These are phyloP conservation scores for Neurospora tetraspora DNA, from an alignment of 495 filamentous ascomycete species.

Conservation along the genomic window DNA sequence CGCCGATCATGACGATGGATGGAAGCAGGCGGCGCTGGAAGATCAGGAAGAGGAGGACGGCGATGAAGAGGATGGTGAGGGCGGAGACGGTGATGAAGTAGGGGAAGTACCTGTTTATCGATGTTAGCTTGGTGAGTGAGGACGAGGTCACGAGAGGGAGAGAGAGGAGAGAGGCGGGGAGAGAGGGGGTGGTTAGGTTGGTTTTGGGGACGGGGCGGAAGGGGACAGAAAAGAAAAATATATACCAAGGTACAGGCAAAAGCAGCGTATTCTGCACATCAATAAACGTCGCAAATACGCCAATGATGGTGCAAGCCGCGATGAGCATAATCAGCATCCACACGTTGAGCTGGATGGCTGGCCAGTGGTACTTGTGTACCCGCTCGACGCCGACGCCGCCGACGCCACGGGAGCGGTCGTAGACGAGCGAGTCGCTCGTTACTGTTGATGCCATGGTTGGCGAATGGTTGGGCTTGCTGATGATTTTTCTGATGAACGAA, in stretches of 20 bases:
- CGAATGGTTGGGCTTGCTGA: background rate
- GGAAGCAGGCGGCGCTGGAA: slow-evolving; percentile 73
- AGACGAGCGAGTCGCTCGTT: slow-evolving; percentile 30
- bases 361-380: slow-evolving; percentile 81
- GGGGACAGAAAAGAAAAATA: slow-evolving; percentile 4
- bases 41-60: slow-evolving; percentile 61
- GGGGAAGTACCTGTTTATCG: slow-evolving; percentile 71
- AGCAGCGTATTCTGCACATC: slow-evolving; percentile 61
- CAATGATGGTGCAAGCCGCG: slow-evolving; percentile 67
- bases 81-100: slow-evolving; percentile 71
- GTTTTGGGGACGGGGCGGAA: background rate
- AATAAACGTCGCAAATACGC: slow-evolving; percentile 81
- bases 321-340: slow-evolving; percentile 86
- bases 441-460: slow-evolving; percentile 32
- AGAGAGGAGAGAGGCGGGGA: no score
- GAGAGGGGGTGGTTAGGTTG: no score
- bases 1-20: slow-evolving; percentile 76
- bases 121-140: background rate
- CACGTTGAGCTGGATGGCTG: slow-evolving; percentile 80
- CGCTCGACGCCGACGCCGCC: slow-evolving; percentile 22
- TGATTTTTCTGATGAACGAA: background rate
- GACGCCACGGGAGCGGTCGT: slow-evolving; percentile 25
- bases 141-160: background rate
- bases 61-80: slow-evolving; percentile 64
- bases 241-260: slow-evolving; percentile 75